Evolutionary conservation across 371 early-diverging fungal species (phyloP), one percentile per base, ranked within the genome.

Genomic region (Syncephalastrum monosporum): DNA sequence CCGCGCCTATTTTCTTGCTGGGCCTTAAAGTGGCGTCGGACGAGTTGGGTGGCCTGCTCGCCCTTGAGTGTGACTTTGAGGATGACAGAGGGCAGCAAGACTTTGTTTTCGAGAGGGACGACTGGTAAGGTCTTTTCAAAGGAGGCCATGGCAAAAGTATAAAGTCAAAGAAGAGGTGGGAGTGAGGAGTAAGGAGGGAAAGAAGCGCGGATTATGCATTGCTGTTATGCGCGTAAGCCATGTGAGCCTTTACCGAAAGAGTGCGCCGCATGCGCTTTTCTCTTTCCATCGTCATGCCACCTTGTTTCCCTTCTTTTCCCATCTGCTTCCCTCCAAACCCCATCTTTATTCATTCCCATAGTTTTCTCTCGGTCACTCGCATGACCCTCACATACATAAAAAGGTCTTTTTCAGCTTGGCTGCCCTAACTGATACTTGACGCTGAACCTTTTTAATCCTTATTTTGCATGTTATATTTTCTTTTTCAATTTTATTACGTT

Each of bases 51-150:
- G n/a, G 77, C 77, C 17, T 69, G 69, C 25, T 61, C 61, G 14
- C 77, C 77, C 13, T 61, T 60, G 47, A 76, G 58, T 16, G 62
- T 58, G 3, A 76, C 46, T 21, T 71, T 67, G 16, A 71, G 43
- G 5, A 71, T 63, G 15, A 66, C 68, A 21, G 64, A 61, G n/a
- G 77, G 77, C 23, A 76, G 56, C 4, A 76, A 56, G 1, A 73
- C 69, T 46, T 72, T 70, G 23, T 55, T 59, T 15, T 71, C 64
- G 12, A 76, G 62, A 24, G 77, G 77, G 6, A 76, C 33, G 5
- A 71, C 61, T 25, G 73, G 67, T 13, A 60, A 29, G 6, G 57
- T 60, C 16, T 51, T 47, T 46, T 46, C 46, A 10, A 27, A 33
- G 38, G 17, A 19, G 27, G 27, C n/a, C 42, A n/a, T n/a, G 16